Conservation (phyloP, 192 early-diverging fungal species). For the Coemansia erecta region DNA sequence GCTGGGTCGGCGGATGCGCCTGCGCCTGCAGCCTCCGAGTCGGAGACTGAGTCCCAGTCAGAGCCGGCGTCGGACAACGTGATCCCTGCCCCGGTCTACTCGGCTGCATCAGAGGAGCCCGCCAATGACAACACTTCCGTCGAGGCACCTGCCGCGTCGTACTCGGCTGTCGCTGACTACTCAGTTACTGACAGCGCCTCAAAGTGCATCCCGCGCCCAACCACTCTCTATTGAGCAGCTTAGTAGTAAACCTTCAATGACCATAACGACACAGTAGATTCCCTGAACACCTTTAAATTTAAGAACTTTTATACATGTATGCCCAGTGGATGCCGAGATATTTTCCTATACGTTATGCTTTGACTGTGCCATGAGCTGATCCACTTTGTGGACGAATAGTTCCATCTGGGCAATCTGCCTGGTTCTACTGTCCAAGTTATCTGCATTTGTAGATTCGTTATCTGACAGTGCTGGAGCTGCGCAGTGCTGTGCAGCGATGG, state of each 20-base stretch:
- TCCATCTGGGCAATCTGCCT: conserved; percentile 43
- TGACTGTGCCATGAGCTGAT: conserved; percentile 20
- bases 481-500: conserved; percentile 30
- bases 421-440: neutral
- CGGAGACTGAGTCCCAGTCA: neutral
- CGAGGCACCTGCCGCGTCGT: conserved; percentile 12
- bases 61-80: neutral
- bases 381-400: conserved; percentile 30
- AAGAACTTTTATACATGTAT: neutral
- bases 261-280: neutral
- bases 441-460: neutral
- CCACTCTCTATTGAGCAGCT: neutral
- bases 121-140: neutral
- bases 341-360: neutral
- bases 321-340: too few relatives aligned
- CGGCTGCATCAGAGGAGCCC: neutral
- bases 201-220: conserved; percentile 2
- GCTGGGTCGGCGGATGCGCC: too few relatives aligned
- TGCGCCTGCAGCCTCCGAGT: neutral
- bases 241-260: neutral
- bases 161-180: conserved; percentile 6
- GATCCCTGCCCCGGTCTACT: conserved; percentile 1
- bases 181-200: neutral
- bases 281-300: too few relatives aligned
- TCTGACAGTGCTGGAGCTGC: neutral